Conservation (phyloP, 768 basidiomycete genomes). For the Leucosporidium creatinivorum region DNA sequence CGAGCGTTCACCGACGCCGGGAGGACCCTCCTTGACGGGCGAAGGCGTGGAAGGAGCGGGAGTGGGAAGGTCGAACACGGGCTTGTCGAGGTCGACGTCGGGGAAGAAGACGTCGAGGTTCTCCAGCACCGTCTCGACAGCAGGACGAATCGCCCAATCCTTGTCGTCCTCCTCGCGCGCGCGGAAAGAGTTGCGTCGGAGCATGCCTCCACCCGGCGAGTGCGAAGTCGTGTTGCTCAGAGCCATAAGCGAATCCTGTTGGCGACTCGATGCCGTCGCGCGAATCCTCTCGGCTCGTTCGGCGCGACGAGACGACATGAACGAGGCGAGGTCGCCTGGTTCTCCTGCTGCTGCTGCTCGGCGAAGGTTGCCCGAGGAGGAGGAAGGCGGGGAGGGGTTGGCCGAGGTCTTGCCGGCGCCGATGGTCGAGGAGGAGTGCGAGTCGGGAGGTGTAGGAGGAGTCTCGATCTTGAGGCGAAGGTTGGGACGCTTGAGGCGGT, state of each 20-base stretch:
- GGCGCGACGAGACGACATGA: slow-evolving; percentile 1
- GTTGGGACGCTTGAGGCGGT: slow-evolving; percentile 21
- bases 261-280: background rate
- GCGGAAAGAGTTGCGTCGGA: slow-evolving; percentile 24
- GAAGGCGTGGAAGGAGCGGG: slow-evolving; percentile 43
- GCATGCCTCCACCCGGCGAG: slow-evolving; percentile 4
- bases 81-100: slow-evolving; percentile 88
- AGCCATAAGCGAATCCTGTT: background rate
- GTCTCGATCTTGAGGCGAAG: slow-evolving; percentile 21
- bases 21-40: slow-evolving; percentile 36
- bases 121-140: slow-evolving; percentile 76
- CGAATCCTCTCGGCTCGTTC: background rate
- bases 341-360: background rate
- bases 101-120: slow-evolving; percentile 93
- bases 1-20: too few species aligned
- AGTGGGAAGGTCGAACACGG: slow-evolving; percentile 62
- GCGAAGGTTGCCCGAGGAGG: background rate
- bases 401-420: background rate
- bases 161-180: slow-evolving; percentile 25
- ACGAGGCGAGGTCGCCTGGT: background rate
- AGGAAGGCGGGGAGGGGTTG: too few species aligned
- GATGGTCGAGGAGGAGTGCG: background rate
- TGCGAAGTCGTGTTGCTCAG: background rate
- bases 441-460: background rate
- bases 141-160: slow-evolving; percentile 37